Percentiles rank a stretch among this genome's conserved stretches.
Evolutionary conservation across 345 rosid genomes (phyloP).

Genomic region (Theobroma cacao): DNA sequence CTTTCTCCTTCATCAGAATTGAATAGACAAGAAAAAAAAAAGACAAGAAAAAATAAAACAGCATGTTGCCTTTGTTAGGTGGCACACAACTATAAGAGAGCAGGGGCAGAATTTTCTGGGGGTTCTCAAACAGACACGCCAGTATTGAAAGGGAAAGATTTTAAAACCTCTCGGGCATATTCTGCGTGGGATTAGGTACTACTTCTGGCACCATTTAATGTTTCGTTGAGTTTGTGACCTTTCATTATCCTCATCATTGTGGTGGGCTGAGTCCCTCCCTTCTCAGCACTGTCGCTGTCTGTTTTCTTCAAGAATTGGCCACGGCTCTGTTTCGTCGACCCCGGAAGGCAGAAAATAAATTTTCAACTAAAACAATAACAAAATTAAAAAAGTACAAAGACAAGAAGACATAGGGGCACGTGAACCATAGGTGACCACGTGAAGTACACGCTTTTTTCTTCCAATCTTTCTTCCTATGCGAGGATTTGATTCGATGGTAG

Average conservation of each 20-base stretch:
- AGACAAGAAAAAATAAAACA: not conserved
- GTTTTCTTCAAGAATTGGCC: constrained; percentile 27
- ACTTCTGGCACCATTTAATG: not conserved
- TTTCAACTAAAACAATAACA: not conserved
- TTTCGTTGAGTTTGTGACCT: not conserved
- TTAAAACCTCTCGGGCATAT: not conserved
- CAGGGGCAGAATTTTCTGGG: not conserved
- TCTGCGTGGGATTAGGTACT: constrained; percentile 1
- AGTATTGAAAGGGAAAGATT: not conserved
- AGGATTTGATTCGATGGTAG: not conserved
- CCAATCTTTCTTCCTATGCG: not conserved
- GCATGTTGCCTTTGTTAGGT: not conserved
- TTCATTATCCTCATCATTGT: constrained; percentile 10
- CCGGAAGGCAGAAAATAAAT: not conserved
- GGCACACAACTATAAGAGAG: not conserved
- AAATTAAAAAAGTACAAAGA: constrained; percentile 16
- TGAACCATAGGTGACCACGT: constrained; percentile 50
- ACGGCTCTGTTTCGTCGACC: constrained; percentile 34
- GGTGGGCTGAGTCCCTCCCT: not conserved
- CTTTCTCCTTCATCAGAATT: not conserved
- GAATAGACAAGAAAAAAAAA: not conserved
- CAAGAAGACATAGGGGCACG: constrained; percentile 43
- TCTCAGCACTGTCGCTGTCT: not conserved
- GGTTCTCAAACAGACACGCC: not conserved
- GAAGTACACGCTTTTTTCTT: constrained; percentile 31